Percentiles rank a stretch among this genome's conserved stretches.
phyloP scores from a whole-genome alignment of 768 basidiomycete genomes.

The Lentinula edodes region DNA sequence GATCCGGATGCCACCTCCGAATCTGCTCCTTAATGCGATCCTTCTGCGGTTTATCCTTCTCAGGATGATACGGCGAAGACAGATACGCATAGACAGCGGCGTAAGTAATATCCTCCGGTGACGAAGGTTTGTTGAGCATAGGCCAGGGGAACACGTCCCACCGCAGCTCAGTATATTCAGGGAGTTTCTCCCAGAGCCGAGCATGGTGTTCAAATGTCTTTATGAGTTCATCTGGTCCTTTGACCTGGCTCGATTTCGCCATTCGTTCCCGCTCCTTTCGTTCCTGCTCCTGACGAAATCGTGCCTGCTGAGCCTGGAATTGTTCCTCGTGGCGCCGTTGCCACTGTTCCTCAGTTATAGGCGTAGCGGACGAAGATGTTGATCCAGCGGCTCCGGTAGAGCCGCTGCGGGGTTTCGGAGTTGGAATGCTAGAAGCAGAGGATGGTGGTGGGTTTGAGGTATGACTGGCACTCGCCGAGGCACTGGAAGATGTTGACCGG shows the following conservation, averaged over 20 bases:
- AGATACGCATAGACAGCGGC: slow-evolving; percentile 56
- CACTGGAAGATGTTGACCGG: slow-evolving; percentile 20
- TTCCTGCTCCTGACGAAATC: slow-evolving; percentile 66
- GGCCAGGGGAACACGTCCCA: slow-evolving; percentile 80
- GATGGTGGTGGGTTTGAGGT: slow-evolving; percentile 19
- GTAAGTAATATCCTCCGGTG: slow-evolving; percentile 57
- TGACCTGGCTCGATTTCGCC: slow-evolving; percentile 27
- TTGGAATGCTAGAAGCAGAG: slow-evolving; percentile 17
- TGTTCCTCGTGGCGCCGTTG: slow-evolving; percentile 59
- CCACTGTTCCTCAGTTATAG: slow-evolving; percentile 44
- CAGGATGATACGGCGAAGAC: slow-evolving; percentile 49
- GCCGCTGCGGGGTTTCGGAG: slow-evolving; percentile 20
- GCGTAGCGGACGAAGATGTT: slow-evolving; percentile 16
- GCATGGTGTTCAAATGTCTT: slow-evolving; percentile 59
- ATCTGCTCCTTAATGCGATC: slow-evolving; percentile 75
- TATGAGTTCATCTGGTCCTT: slow-evolving; percentile 52
- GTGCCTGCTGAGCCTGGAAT: slow-evolving; percentile 60
- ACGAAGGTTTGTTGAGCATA: slow-evolving; percentile 48
- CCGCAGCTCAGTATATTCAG: slow-evolving; percentile 34
- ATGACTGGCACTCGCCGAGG: slow-evolving; percentile 19
- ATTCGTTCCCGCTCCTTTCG: slow-evolving; percentile 41
- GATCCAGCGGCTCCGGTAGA: slow-evolving; percentile 20
- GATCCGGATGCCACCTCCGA: slow-evolving; percentile 77
- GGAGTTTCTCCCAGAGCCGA: slow-evolving; percentile 49
- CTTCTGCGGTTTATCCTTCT: slow-evolving; percentile 47